Base-by-base conservation (phyloP, 1,139 yeast genomes). In the Williopsis jadinii region DNA sequence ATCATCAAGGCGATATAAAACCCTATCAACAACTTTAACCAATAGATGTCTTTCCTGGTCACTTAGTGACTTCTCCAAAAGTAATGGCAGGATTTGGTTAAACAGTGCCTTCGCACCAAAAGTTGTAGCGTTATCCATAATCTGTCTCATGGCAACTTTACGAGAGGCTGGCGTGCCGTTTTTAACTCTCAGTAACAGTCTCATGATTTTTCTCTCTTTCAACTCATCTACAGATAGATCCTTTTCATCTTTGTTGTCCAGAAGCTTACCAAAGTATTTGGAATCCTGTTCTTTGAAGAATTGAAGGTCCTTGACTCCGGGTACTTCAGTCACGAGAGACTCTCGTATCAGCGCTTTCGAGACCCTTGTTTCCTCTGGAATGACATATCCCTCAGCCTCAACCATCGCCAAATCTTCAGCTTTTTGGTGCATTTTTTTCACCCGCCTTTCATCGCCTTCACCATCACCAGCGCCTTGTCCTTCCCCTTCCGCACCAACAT, bases 11-110 rank as follows among this genome's bases (percentile, higher is more conserved):
- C 73, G 80, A 57, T 72, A 75, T 13, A 90, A 60, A 0, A 86
- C 68, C 34, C 95, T 68, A 31, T 84, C 88, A 11, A 85, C 64
- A 9, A 85, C 74, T 57, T 88, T 90, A 11, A 87, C 84, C 43
- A 90, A 65, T 12, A 86, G 60, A 62, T 88, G 95, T 28, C 95
- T 70, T 58, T 90, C 97, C 51, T 81, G 88, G 41, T 85, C 94
- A 50, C 83, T 94, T 33, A 88, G 64, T 9, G 75, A 63, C 24
- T 80, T 80, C 49, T 87, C 96, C 57, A 84, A 66, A 32, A 90
- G 63, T 13, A 90, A 62, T 0, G 96, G 95, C 12, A 90, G 65
- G 8, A 86, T 70, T 47, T 77, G 81, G 43, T 77, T 75, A 54
- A 90, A 82, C 15, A 88, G 59, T 0, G 78, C 59, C 39, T 76